Base-by-base conservation (phyloP, 2,329 filamentous ascomycete species). In the Coniochaeta sp. region DNA sequence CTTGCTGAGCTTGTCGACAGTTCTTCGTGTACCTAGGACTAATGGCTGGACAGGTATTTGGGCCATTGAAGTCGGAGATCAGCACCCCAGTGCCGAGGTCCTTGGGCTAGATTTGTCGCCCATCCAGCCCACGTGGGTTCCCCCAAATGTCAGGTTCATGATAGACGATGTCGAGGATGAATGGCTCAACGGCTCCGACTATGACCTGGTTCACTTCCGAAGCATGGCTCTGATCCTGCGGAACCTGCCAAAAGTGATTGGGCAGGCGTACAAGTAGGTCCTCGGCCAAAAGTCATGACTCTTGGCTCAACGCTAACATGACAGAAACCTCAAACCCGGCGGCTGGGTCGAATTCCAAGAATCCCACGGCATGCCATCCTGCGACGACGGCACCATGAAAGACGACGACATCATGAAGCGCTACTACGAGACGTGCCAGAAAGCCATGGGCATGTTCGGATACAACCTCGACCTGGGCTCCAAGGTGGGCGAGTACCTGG, bases 81-180 rank as follows among this genome's bases (percentile, higher is more conserved):
- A 49, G 35, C 35, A 32, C n/a, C 51, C 46, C 16, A 46, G 53
- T 42, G 57, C 58, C 24, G 48, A 55, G 28, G 53, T 61, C 10
- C 50, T 61, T 10, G 60, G 60, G 9, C 52, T 58, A 18, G 60
- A 61, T 53, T 49, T 59, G 33, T 57, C 53, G 14, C 60, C 59
- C 16, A 61, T 60, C 40, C 60, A 61, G 48, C 57, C 58, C 4
- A 24, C 48, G 14, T 62, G 59, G 59, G 67, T 52, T 13, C 50
- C 51, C 14, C 33, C 46, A 12, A 54, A 52, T 24, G 40, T 54
- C 50, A 28, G 49, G 24, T 80, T 79, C 61, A 61, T 77, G 47
- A 67, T 81, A n/a, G 77, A 80, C 55, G 77, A 81, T 57, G 68
- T 74, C 8, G 73, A 78, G 57, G 68, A 75, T 51, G 65, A 72